Base-by-base conservation (phyloP, 495 filamentous ascomycete genomes). In the Evansstolkia leycettana region DNA sequence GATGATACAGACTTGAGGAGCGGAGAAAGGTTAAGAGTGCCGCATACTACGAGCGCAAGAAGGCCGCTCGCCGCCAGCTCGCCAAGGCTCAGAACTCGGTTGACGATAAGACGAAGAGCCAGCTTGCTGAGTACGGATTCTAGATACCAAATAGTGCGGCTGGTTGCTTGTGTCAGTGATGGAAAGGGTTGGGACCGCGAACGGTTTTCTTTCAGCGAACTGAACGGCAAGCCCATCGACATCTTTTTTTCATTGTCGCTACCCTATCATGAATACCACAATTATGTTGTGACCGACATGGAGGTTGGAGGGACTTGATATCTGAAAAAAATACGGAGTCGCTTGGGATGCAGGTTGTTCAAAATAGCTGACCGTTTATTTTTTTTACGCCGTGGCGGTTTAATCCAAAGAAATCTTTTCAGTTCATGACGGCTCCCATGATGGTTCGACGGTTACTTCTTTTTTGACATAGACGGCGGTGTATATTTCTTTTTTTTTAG, bases 1-100 rank as follows among this genome's bases (percentile, higher is more conserved):
- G 37, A 13, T 40, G 32, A 36, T 41, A 56, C 56, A 98, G 90
- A 67, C 78, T 98, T 52, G 90, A 98, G 78, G 90, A 98, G 77
- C 78, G 88, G 67, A 79, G 90, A 69, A 98, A 98, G 75, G 87
- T 89, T 64, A 96, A 96, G 80, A 84, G 87, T 56, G 78, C 82
- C 53, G 90, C 90, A 59, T 98, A 95, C 81, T 98, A 98, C 76
- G 84, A 86, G 71, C 84, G 86, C 75, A 98, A 95, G 90, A 93
- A 93, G 87, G 73, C 79, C 37, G 80, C 81, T 50, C 76, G 78
- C 61, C 86, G 78, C 73, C 83, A 85, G 70, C 70, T 94, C 39
- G 70, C 76, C 48, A 82, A 94, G 60, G 89, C 90, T 52, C 75
- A 90, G 74, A 85, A 88, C 80, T 80, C 67, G 59, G 86, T 93